Percentiles rank a stretch among this genome's conserved stretches.
phyloP scores from a whole-genome alignment of 345 rosid species.

The Fremontodendron californicum region DNA sequence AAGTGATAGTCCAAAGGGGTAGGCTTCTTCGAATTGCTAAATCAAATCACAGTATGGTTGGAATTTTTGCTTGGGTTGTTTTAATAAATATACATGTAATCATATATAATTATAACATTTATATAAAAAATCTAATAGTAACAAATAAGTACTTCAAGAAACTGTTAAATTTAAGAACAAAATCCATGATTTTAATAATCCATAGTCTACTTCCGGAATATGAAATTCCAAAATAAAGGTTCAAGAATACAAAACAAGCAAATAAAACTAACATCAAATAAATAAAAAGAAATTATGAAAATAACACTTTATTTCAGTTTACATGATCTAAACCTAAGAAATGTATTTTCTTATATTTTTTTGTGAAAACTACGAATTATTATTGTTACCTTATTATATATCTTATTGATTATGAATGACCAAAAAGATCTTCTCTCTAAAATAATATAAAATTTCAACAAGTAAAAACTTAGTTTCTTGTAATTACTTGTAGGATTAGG shows the following conservation, averaged over 20 bases:
- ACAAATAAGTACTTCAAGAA: not conserved
- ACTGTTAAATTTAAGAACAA: not conserved
- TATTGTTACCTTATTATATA: not conserved
- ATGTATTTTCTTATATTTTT: not conserved
- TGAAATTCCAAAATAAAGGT: not conserved
- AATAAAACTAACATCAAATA: not conserved
- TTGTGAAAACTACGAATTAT: not conserved
- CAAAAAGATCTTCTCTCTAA: not conserved
- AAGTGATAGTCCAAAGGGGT: not conserved
- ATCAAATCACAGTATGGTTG: not conserved
- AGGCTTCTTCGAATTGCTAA: not conserved
- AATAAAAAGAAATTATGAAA: not conserved
- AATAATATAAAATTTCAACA: not conserved
- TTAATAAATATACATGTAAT: not conserved
- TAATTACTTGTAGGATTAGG: not conserved
- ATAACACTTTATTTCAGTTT: not conserved
- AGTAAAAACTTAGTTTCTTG: not conserved
- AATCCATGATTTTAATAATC: not conserved
- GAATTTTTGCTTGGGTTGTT: not conserved
- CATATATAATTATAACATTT: not conserved
- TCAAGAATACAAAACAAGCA: constrained; percentile 2
- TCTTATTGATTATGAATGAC: not conserved
- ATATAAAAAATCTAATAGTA: not conserved
- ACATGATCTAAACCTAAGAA: not conserved
- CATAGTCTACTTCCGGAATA: not conserved